Percentiles rank a stretch among this genome's conserved stretches.
These are phyloP conservation scores for Neofusicoccum laricinum DNA, from an alignment of 2,329 filamentous ascomycete species.

Conservation along the genomic window DNA sequence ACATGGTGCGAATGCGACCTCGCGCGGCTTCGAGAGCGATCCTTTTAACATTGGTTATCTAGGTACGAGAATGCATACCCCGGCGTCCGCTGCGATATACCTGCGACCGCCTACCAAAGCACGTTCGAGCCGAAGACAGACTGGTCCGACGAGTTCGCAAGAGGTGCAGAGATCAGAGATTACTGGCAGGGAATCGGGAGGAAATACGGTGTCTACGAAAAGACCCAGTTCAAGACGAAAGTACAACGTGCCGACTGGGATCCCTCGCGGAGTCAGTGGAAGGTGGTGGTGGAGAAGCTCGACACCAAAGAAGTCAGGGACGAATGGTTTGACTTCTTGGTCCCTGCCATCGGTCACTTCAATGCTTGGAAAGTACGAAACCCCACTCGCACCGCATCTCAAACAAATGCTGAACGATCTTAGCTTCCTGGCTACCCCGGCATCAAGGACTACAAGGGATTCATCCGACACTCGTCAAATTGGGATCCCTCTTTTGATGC, in stretches of 20 bases:
- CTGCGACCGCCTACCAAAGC: constrained; percentile 67
- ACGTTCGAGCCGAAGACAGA: constrained; percentile 66
- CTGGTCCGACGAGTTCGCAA: constrained; percentile 67
- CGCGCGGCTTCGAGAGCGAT: background rate
- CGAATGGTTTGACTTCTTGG: constrained; percentile 58
- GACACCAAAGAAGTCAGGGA: constrained; percentile 36
- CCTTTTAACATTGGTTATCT: constrained; percentile 1
- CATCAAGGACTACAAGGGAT: constrained; percentile 53
- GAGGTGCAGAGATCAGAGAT: constrained; percentile 62
- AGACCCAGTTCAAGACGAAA: constrained; percentile 54
- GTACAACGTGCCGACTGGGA: constrained; percentile 59
- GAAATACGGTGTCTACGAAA: constrained; percentile 63
- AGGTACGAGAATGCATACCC: constrained; percentile 53
- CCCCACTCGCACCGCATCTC: fast-evolving
- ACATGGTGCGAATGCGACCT: background rate
- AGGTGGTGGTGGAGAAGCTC: constrained; percentile 49
- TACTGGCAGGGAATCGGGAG: constrained; percentile 64
- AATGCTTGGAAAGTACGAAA: constrained; percentile 43
- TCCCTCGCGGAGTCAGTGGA: constrained; percentile 53
- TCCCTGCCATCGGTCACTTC: constrained; percentile 64
- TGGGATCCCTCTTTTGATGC: constrained; percentile 57
- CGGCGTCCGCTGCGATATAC: constrained; percentile 66
- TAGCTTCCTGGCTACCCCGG: constrained; percentile 60
- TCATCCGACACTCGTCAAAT: constrained; percentile 59
- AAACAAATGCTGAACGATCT: background rate